These are phyloP conservation scores for Penicillium bovifimosum DNA, from an alignment of 495 filamentous ascomycete species.

Conservation along the genomic window DNA sequence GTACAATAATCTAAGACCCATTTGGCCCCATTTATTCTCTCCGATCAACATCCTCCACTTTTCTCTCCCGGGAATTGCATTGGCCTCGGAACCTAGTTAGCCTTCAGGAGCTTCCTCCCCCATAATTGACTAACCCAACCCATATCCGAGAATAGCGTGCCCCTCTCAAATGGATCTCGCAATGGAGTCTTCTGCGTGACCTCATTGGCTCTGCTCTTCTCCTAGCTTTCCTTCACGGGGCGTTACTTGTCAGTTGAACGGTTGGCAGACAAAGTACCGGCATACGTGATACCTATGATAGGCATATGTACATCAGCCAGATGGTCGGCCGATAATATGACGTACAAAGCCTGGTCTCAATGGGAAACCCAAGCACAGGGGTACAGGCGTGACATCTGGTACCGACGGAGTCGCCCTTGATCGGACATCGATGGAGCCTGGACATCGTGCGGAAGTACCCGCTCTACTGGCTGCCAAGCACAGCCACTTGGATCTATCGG, in stretches of 20 bases:
- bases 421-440: no score
- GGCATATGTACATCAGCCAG: neutral
- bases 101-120: neutral
- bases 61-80: neutral
- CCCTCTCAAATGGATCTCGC: neutral
- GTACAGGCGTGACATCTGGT: neutral
- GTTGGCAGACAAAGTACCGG: neutral
- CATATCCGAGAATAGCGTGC: neutral
- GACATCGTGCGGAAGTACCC: slow-evolving; percentile 15
- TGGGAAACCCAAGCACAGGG: neutral
- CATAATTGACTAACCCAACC: neutral
- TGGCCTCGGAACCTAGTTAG: neutral
- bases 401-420: neutral
- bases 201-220: neutral
- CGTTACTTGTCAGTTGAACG: neutral
- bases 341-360: neutral
- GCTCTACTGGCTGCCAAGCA: slow-evolving; percentile 13
- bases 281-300: neutral
- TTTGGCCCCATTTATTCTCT: neutral
- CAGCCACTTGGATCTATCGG: slow-evolving; percentile 6
- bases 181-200: neutral
- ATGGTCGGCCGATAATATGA: neutral
- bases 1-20: no score
- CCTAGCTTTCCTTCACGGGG: neutral
- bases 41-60: neutral